Conservation (phyloP, 208 protist species). For the Leishmania braziliensis region DNA sequence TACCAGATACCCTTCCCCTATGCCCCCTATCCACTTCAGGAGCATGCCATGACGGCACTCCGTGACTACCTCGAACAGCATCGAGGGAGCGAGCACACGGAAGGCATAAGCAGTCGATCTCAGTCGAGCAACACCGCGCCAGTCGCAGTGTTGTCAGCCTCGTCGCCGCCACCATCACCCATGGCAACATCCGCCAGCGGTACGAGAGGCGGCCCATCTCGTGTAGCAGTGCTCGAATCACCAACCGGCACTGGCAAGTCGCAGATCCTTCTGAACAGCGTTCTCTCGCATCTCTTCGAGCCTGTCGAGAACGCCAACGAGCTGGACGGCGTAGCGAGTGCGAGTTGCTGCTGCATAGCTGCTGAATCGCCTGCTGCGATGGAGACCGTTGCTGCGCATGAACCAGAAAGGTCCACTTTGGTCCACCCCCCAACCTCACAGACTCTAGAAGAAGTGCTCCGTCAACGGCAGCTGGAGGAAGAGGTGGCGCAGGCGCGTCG, state of each 20-base stretch:
- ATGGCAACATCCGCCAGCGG: background rate
- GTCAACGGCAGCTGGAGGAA: slow-evolving; percentile 44
- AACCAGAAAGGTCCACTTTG: background rate
- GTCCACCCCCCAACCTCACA: background rate
- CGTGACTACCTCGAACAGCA: slow-evolving; percentile 43
- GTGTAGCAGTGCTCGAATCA: slow-evolving; percentile 93
- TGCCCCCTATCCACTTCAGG: slow-evolving; percentile 75
- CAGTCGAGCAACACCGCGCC: background rate
- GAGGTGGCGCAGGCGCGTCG: slow-evolving; percentile 10
- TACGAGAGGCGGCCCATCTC: background rate
- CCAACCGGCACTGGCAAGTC: slow-evolving; percentile 97
- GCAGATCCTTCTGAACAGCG: slow-evolving; percentile 91
- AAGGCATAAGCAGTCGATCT: background rate
- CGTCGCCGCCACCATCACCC: background rate
- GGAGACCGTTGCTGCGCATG: background rate
- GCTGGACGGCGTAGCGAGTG: background rate
- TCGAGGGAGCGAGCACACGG: background rate
- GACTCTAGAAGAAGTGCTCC: slow-evolving; percentile 25
- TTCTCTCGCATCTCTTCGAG: slow-evolving; percentile 69
- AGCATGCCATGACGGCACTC: slow-evolving; percentile 66
- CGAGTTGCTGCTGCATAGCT: background rate
- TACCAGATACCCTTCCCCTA: slow-evolving; percentile 83
- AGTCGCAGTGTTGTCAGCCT: background rate
- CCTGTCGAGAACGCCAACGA: slow-evolving; percentile 10
- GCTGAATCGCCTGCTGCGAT: background rate